phyloP scores from a whole-genome alignment of 306 rosid genomes.

The Adenanthera pavonina region DNA sequence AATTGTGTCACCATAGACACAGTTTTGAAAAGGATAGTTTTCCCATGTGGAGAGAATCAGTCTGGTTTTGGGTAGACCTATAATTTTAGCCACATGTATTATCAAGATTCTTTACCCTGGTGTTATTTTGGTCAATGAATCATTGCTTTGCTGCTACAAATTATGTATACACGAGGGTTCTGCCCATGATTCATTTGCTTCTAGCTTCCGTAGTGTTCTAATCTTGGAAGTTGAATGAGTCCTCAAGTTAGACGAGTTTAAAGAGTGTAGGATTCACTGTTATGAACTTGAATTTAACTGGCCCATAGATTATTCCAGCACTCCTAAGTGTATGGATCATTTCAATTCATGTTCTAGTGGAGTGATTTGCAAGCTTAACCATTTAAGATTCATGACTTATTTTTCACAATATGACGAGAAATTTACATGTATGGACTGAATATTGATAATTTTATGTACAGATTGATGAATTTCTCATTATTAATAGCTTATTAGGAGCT shows the following conservation, averaged over 20 bases:
- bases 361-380: background rate
- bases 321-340: background rate
- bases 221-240: background rate
- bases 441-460: background rate
- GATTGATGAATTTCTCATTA: background rate
- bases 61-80: slow-evolving; percentile 33
- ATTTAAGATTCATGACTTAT: background rate
- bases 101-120: slow-evolving; percentile 31
- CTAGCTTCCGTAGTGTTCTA: background rate
- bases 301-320: background rate
- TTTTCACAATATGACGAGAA: background rate
- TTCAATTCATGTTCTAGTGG: background rate
- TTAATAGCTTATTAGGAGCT: background rate
- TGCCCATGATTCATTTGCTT: slow-evolving; percentile 14
- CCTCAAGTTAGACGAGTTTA: background rate
- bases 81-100: slow-evolving; percentile 39
- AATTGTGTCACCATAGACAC: slow-evolving; percentile 38
- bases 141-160: slow-evolving; percentile 32
- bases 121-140: slow-evolving; percentile 36
- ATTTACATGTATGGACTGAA: background rate
- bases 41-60: slow-evolving; percentile 32
- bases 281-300: background rate
- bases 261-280: background rate
- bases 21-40: background rate
- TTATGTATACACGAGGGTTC: background rate